Conservation (phyloP, 192 early-diverging fungal species). For the Coemansia sp. region DNA sequence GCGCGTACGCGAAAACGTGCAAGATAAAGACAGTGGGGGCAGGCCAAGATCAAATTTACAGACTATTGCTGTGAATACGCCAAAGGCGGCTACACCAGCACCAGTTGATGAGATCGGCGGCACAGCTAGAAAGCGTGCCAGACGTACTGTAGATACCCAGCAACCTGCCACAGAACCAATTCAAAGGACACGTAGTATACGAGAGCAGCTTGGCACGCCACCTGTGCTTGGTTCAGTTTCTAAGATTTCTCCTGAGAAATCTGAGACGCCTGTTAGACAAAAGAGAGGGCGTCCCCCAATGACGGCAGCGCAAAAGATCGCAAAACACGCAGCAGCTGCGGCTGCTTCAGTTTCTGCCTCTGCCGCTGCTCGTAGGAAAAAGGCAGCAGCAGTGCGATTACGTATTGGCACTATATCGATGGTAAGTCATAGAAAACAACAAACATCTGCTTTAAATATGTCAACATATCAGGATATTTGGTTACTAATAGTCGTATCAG, state of each 20-base stretch:
- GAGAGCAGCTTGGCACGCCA: conserved; percentile 3
- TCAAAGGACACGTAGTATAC: not conserved
- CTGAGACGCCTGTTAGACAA: conserved; percentile 5
- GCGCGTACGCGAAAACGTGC: conserved; percentile 8
- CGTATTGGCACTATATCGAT: conserved; percentile 48
- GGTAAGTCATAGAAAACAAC: conserved; percentile 10
- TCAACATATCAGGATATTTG: not conserved
- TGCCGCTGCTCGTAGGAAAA: conserved; percentile 8
- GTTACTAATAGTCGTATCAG: not conserved
- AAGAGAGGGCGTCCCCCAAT: conserved; percentile 15
- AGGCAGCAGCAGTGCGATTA: conserved; percentile 13
- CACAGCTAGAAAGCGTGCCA: conserved; percentile 9
- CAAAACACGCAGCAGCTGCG: conserved; percentile 5
- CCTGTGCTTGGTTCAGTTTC: not conserved
- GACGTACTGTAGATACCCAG: not conserved
- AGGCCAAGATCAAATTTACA: conserved; percentile 2
- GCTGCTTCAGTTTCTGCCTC: not conserved
- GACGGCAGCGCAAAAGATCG: conserved; percentile 7
- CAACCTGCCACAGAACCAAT: conserved; percentile 4
- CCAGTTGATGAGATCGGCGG: conserved; percentile 16
- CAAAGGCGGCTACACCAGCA: not conserved
- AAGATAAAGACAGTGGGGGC: not conserved
- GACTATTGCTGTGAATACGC: not conserved
- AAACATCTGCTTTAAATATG: not conserved
- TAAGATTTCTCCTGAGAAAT: not conserved